Evolutionary conservation across 257 asterid species (phyloP), one percentile per base, ranked within the genome.

Genomic region (Nicotiana paniculata): DNA sequence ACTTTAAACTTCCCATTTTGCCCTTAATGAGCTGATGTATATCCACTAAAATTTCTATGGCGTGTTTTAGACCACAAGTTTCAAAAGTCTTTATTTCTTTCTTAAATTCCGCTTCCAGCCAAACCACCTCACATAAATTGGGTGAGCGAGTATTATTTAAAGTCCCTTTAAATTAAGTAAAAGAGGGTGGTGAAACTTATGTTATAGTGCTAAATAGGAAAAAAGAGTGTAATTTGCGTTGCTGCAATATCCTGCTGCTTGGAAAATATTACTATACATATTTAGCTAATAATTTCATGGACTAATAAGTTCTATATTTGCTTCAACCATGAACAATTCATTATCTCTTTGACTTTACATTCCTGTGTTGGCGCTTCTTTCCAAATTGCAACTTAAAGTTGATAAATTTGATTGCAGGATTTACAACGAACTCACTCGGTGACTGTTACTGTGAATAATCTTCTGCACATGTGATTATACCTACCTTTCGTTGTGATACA

Each of bases 371-470:
- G n/a, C 15, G 24, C 43, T 75, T 8, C 63, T 48, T 74, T 51
- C 63, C 32, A 16, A 75, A 75, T 26, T 75, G 79, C 39, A 51
- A 28, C 28, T 75, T 26, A 2, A 75, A 51, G 17, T 53, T 54
- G 21, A 24, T n/a, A 65, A 83, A 24, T 51, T 48, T 17, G 75
- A 81, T 82, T 90, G 90, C 94, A 92, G 96, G 96, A 92, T 88
- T 76, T 92, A 87, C 96, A 89, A 84, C 83, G 94, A 79, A 90
- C 96, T n/a, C 88, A 89, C 86, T 92, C 96, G 4, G 94, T 80
- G n/a, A 79, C 86, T 28, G 89, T 90, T 81, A 90, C 96, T 74
- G 92, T 91, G 92, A 91, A 91, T 89, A 91, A 91, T 87, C 92
- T 91, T 75, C 82, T 91, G 80, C 91, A 89, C 86, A 89, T 91